These are phyloP conservation scores for Globisporangium nunn DNA, from an alignment of 352 stramenopile genomes.

Conservation along the genomic window DNA sequence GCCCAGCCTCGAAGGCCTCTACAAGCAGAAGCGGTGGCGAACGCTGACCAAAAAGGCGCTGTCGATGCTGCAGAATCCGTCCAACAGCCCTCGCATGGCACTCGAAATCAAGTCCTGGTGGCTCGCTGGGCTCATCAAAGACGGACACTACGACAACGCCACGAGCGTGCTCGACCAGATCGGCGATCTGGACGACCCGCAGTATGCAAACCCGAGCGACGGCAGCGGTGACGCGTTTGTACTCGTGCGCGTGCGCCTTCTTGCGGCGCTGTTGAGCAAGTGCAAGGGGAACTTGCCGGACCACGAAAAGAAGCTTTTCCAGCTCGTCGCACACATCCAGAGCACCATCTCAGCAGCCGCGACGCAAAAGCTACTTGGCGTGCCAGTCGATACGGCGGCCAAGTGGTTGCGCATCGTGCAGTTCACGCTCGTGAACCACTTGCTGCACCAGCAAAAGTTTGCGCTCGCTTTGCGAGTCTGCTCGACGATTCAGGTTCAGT, in stretches of 20 bases:
- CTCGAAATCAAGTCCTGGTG: constrained; percentile 80
- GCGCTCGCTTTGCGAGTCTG: constrained; percentile 52
- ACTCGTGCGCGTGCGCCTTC: constrained; percentile 45
- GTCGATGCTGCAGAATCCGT: constrained; percentile 59
- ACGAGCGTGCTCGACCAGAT: constrained; percentile 70
- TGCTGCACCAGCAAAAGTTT: constrained; percentile 73
- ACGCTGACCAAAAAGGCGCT: constrained; percentile 68
- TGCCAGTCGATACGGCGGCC: constrained; percentile 21
- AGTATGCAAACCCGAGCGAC: constrained; percentile 3
- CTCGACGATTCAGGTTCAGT: constrained; percentile 46
- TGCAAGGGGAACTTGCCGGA: constrained; percentile 49
- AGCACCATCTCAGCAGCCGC: neutral
- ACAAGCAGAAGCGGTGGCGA: constrained; percentile 63
- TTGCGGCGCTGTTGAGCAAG: constrained; percentile 62
- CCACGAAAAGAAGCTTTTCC: constrained; percentile 65
- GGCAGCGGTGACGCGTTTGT: constrained; percentile 31
- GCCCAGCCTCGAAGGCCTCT: constrained; percentile 43
- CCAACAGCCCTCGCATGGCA: constrained; percentile 33
- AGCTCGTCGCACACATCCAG: constrained; percentile 35
- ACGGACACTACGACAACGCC: constrained; percentile 70
- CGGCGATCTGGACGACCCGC: constrained; percentile 43
- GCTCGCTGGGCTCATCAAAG: constrained; percentile 73
- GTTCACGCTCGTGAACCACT: constrained; percentile 62
- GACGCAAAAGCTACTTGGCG: constrained; percentile 22
- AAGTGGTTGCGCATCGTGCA: constrained; percentile 55